phyloP scores from a whole-genome alignment of 306 rosid genomes.

The Citrullus colocynthis region DNA sequence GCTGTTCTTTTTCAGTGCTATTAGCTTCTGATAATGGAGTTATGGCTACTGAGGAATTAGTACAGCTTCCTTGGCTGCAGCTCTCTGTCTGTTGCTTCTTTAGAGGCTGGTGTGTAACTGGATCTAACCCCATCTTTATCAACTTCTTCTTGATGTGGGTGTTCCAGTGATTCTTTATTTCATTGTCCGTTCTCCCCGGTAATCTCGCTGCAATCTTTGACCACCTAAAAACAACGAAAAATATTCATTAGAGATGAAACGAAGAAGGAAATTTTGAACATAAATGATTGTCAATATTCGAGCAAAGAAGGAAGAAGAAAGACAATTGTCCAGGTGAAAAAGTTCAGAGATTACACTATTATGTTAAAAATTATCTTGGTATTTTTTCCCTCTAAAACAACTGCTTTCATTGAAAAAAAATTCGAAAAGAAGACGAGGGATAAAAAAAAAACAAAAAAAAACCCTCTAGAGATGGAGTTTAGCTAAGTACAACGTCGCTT shows the following conservation, averaged over 20 bases:
- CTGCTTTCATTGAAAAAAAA: too few relatives aligned
- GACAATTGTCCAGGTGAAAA: too few relatives aligned
- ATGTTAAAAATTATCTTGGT: too few relatives aligned
- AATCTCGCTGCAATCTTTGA: constrained; percentile 78
- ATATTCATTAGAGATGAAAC: not conserved
- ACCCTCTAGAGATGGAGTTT: too few relatives aligned
- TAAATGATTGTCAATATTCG: not conserved
- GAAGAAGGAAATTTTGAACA: not conserved
- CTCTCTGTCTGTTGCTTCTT: not conserved
- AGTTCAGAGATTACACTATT: too few relatives aligned
- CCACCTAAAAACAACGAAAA: constrained; percentile 32
- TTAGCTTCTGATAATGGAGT: not conserved
- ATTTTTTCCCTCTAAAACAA: too few relatives aligned
- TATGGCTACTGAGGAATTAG: not conserved
- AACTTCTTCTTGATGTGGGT: constrained; percentile 82
- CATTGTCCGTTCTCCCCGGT: constrained; percentile 87
- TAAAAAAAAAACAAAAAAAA: too few relatives aligned
- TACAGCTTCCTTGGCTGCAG: constrained; percentile 1
- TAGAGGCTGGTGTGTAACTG: constrained; percentile 63
- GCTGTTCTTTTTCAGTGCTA: not conserved
- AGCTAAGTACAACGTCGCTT: too few relatives aligned
- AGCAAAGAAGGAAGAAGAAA: too few relatives aligned
- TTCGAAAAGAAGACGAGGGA: too few relatives aligned
- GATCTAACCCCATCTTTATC: constrained; percentile 74
- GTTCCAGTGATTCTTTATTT: constrained; percentile 88